Conservation (phyloP, 129 eudicot genomes). For the Flaveria robusta region DNA sequence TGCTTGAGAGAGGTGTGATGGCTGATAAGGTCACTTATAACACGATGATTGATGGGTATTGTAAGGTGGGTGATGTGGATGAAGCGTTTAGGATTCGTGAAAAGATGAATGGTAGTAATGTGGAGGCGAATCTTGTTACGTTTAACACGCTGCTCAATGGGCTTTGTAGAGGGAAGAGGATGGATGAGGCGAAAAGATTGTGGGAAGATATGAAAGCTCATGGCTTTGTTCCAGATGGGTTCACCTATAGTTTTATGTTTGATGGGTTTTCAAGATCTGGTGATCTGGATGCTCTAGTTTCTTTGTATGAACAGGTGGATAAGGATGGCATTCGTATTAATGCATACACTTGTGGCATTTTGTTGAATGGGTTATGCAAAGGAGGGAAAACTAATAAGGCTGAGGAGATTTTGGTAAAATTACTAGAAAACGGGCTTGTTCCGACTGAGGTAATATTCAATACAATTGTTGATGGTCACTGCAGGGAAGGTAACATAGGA, state of each 20-base stretch:
- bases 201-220: conserved; percentile 32
- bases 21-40: conserved; percentile 32
- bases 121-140: conserved; percentile 32
- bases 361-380: conserved; percentile 36
- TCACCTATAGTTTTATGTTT: conserved; percentile 32
- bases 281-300: conserved; percentile 26
- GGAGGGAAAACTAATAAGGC: conserved; percentile 38
- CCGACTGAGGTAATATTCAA: conserved; percentile 35
- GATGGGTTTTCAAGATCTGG: conserved; percentile 28
- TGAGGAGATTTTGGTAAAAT: conserved; percentile 30
- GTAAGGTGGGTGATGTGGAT: conserved; percentile 37
- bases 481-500: conserved; percentile 33
- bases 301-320: conserved; percentile 19
- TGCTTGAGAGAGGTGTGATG: conserved; percentile 30
- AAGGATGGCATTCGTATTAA: conserved; percentile 29
- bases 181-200: conserved; percentile 30
- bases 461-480: conserved; percentile 36
- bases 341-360: conserved; percentile 25
- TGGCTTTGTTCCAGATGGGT: conserved; percentile 34
- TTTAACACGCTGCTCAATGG: conserved; percentile 32
- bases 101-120: conserved; percentile 29
- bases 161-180: conserved; percentile 36
- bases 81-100: conserved; percentile 38
- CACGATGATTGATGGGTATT: conserved; percentile 39
- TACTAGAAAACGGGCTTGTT: conserved; percentile 23